Base-by-base conservation (phyloP, 2,329 filamentous ascomycete species). In the Claviceps digitariae region DNA sequence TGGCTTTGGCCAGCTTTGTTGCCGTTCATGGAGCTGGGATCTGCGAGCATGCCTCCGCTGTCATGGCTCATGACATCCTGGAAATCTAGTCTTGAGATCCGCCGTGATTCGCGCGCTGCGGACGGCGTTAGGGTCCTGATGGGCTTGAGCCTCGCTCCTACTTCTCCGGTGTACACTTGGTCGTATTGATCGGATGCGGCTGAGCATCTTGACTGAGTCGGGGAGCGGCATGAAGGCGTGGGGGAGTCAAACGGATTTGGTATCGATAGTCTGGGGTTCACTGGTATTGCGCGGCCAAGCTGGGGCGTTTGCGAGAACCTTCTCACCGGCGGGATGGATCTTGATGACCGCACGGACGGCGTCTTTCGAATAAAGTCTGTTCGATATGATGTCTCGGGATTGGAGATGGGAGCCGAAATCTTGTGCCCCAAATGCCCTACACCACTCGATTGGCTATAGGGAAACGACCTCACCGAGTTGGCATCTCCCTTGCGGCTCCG, bases 331-430 rank as follows among this genome's bases (percentile, higher is more conserved):
- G 44, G 51, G 27, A 15, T 20, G 10, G 57, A 58, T 48, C 57
- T 59, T 40, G 56, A 57, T 10, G 50, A 46, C n/a, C 50, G 25
- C 9, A 44, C 31, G 15, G 56, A 53, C 40, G 49, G 58, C 31
- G 61, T 61, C 59, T 71, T 72, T 60, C 72, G 74, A 43, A 76
- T 73, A 59, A 81, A 81, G 60, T 81, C 78, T 40, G 71, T 73
- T 51, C 77, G 73, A 55, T 74, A 67, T 40, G 65, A 64, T 59
- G 69, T 66, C 23, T 54, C 50, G 44, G 66, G 60, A 52, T 68
- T 63, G 48, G 76, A 67, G 54, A 83, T 72, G 55, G 83, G 72
- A 60, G 82, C 74, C 57, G 77, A 81, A 59, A 83, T 75, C 60
- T 81, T 72, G 59, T 75, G 75, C 44, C 61, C 58, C 44, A 62